A percentile compares a stretch with the other conserved stretches of the same genome.
These are phyloP conservation scores for Claviceps africana DNA, from an alignment of 2,329 filamentous ascomycete genomes.

Conservation along the genomic window DNA sequence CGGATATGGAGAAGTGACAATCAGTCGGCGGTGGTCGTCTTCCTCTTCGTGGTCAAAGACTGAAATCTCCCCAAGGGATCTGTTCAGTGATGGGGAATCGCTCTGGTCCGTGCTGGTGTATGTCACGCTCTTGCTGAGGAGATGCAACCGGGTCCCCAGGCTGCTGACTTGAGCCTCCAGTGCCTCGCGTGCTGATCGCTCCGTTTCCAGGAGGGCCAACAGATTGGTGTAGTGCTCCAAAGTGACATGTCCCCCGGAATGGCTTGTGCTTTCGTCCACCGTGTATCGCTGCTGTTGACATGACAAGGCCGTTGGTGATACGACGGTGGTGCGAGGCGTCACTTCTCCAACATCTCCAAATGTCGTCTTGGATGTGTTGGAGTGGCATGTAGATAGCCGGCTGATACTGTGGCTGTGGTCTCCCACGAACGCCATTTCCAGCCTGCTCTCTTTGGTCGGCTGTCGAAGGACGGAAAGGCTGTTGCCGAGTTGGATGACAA, in stretches of 20 bases:
- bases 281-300: conserved; percentile 19
- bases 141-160: conserved; percentile 35
- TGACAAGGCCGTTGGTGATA: conserved; percentile 23
- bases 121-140: conserved; percentile 26
- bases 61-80: conserved; percentile 24
- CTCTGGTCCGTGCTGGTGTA: conserved; percentile 10
- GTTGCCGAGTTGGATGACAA: conserved; percentile 36
- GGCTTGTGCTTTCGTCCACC: conserved; percentile 17
- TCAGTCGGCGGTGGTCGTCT: conserved; percentile 7
- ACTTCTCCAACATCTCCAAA: conserved; percentile 34
- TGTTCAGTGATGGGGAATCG: conserved; percentile 20
- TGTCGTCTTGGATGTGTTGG: conserved; percentile 27
- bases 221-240: conserved; percentile 36
- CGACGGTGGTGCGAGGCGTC: conserved; percentile 22
- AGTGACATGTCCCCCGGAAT: conserved; percentile 17
- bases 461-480: conserved; percentile 26
- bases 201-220: conserved; percentile 38
- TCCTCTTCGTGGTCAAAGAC: conserved; percentile 29
- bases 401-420: conserved; percentile 4
- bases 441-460: conserved; percentile 15
- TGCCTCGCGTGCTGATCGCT: conserved; percentile 39
- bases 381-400: conserved; percentile 23
- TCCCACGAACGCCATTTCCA: conserved; percentile 3
- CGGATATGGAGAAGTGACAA: background rate
- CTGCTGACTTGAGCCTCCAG: conserved; percentile 43